Conservation (phyloP, 2,329 filamentous ascomycete species). For the Neobulgaria alba region DNA sequence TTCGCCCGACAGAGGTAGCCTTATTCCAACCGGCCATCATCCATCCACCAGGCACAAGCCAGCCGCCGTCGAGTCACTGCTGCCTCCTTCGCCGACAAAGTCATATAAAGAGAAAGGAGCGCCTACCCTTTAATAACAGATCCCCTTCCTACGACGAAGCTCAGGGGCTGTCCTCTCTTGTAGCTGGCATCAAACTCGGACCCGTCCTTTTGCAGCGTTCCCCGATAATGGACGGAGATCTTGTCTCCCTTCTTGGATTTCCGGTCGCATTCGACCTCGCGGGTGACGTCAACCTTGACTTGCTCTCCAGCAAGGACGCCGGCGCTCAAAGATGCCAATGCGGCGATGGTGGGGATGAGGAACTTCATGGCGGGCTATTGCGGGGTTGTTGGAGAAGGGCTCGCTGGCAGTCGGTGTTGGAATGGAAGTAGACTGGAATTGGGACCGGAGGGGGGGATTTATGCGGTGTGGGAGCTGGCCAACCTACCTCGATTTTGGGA, state of each 20-base stretch:
- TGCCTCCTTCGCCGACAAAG: too few relatives aligned
- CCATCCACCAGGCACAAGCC: too few relatives aligned
- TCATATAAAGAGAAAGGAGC: too few relatives aligned
- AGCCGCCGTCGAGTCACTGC: too few relatives aligned
- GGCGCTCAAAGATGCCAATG: conserved; percentile 21
- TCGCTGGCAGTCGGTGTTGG: neutral
- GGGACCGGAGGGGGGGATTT: neutral
- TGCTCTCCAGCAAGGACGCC: conserved; percentile 26
- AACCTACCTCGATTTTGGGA: too few relatives aligned
- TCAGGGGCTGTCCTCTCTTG: conserved; percentile 66
- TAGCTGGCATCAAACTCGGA: conserved; percentile 80
- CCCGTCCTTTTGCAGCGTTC: conserved; percentile 66
- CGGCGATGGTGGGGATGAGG: conserved; percentile 23
- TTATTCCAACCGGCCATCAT: too few relatives aligned
- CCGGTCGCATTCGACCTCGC: conserved; percentile 67
- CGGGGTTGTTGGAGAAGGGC: neutral
- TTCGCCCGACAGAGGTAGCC: too few relatives aligned
- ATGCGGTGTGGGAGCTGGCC: too few relatives aligned
- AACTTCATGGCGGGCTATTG: conserved; percentile 23
- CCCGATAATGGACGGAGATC: conserved; percentile 81
- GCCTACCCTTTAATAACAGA: conserved; percentile 82
- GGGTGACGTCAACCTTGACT: conserved; percentile 70
- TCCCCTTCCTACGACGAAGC: conserved; percentile 69
- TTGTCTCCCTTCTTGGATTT: conserved; percentile 70
- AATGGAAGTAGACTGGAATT: neutral